Evolutionary conservation across 2,329 filamentous ascomycete species (phyloP), one percentile per base, ranked within the genome.

Genomic region (Bisporella sp.): DNA sequence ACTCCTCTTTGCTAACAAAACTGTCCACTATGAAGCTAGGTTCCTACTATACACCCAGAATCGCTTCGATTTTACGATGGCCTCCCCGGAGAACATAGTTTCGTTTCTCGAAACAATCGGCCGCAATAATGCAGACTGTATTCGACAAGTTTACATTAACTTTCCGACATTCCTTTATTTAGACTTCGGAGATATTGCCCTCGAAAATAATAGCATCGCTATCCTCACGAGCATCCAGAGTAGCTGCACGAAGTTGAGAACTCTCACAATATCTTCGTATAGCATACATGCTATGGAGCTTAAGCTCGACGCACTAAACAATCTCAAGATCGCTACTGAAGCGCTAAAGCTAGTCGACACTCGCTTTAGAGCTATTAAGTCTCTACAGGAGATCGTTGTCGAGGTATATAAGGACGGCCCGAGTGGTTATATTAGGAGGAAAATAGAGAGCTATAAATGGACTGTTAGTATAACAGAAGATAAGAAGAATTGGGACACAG

Each of bases 401-500:
- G 48, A 57, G 43, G 45, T 59, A 37, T 57, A 54, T 46, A 50
- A 54, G 39, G 48, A 54, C 12, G 50, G 44, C 8, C 53, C 52
- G 41, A 53, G 46, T 50, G 47, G 49, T 52, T 48, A 45, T 50
- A 55, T 60, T 31, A 41, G 46, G 56, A 53, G 41, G 35, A 43
- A 54, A 56, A 58, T 63, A 51, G 31, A 54, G 55, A 56, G 49
- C 49, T 49, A 54, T 31, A 56, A 54, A 54, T 63, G 56, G 61
- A 58, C 12, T 53, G 45, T 62, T 13, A 56, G 31, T 50, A 32
- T 42, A 45, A 54, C 29, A 31, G 52, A 55, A 52, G 42, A 48
- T 47, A 40, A 44, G 7, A 49, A 54, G n/a, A n/a, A n/a, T n/a
- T n/a, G n/a, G n/a, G n/a, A n/a, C n/a, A n/a, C n/a, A n/a, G n/a